Percentiles rank a stretch among this genome's conserved stretches.
phyloP scores from a whole-genome alignment of 768 basidiomycete species.

The Hysterangium stoloniferum region DNA sequence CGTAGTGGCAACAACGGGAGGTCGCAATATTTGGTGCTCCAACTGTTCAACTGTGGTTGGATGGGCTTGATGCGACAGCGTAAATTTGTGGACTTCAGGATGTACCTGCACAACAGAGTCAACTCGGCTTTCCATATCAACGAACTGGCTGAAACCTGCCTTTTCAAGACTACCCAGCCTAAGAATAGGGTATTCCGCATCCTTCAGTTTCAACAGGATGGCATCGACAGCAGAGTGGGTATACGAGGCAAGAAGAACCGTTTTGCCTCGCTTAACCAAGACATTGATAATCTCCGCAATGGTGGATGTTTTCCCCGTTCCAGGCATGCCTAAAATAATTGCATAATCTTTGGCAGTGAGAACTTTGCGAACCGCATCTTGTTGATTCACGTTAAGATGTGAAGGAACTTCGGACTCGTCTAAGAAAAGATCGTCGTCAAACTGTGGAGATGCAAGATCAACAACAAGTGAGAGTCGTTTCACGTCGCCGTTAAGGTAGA shows the following conservation, averaged over 20 bases:
- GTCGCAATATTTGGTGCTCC: constrained; percentile 74
- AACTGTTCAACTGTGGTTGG: constrained; percentile 73
- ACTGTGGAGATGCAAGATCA: constrained; percentile 64
- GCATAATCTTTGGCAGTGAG: constrained; percentile 83
- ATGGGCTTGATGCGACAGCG: constrained; percentile 46
- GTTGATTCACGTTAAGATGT: constrained; percentile 65
- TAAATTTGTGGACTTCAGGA: constrained; percentile 66
- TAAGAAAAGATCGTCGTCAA: constrained; percentile 31
- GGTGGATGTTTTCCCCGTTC: constrained; percentile 95
- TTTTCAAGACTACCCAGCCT: constrained; percentile 89
- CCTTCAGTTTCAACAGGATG: constrained; percentile 78
- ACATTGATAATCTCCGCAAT: constrained; percentile 81
- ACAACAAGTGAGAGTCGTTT: constrained; percentile 70
- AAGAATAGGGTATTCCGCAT: constrained; percentile 63
- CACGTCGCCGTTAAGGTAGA: constrained; percentile 70
- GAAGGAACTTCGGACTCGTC: constrained; percentile 22
- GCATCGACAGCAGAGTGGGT: constrained; percentile 99
- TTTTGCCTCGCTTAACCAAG: constrained; percentile 76
- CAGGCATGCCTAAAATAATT: constrained; percentile 93
- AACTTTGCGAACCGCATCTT: constrained; percentile 62
- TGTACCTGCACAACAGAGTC: constrained; percentile 52
- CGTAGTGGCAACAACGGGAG: constrained; percentile 93
- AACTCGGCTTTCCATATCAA: neutral
- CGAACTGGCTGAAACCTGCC: constrained; percentile 38
- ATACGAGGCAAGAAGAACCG: constrained; percentile 82